Evolutionary conservation across 768 basidiomycete genomes (phyloP), one percentile per base, ranked within the genome.

Genomic region (Mycena albidolilacea): DNA sequence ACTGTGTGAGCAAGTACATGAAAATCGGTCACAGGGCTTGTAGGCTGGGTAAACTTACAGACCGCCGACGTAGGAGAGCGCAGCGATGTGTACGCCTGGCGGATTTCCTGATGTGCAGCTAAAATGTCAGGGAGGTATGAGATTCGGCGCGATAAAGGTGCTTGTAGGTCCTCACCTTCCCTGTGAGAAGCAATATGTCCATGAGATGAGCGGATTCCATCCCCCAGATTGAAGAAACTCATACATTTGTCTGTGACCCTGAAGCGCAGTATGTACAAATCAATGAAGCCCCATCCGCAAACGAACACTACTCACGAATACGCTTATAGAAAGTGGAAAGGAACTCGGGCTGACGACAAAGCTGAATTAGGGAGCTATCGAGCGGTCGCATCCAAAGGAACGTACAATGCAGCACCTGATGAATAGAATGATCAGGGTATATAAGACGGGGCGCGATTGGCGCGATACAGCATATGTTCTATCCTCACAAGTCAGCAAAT

Each of bases 401-500:
- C 59, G 17, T 21, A 69, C 67, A 48, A 43, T 21, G 12, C 38
- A 3, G 46, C 46, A 48, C 5, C 17, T 8, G 19, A 73, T 21
- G 58, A 41, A 73, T 11, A 73, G 19, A 2, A 21, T 54, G 7
- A 70, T 19, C 1, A 73, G 43, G 2, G 59, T 9, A 0, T 46
- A n/a, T 7, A 73, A 38, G n/a, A 73, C 63, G 1, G 5, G 3
- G 6, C 68, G 68, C 14, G 62, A 69, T 38, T 65, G 70, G 35
- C 72, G 67, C 44, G 72, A 73, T 1, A 73, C 72, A 7, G 72
- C 72, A 23, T 73, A 73, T n/a, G 72, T 73, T 10, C 71, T 72
- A 17, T 17, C 43, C 10, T n/a, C 39, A 17, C 30, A 30, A 19
- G 5, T n/a, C 12, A 39, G 43, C n/a, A 61, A 12, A 3, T 1